These are phyloP conservation scores for Acacia melanoxylon DNA, from an alignment of 306 rosid species.

Conservation along the genomic window DNA sequence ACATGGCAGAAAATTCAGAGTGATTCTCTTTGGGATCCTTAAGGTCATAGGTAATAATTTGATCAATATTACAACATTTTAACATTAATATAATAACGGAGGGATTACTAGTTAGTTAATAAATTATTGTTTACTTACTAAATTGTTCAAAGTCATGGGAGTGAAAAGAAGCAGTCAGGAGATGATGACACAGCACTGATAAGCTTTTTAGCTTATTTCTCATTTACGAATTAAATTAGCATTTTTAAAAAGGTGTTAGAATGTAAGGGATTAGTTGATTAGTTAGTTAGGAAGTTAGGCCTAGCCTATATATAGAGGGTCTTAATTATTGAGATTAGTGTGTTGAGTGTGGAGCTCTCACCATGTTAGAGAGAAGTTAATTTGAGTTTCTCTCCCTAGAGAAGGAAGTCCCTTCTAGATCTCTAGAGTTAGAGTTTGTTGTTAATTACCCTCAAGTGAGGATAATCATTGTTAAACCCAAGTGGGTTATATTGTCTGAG, in stretches of 20 bases:
- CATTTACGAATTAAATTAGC: not conserved
- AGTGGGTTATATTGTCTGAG: too few species aligned
- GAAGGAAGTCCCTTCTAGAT: too few species aligned
- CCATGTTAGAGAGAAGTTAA: too few species aligned
- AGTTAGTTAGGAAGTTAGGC: too few species aligned
- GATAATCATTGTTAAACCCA: too few species aligned
- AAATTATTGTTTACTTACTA: not conserved
- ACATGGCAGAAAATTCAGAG: constrained; percentile 40
- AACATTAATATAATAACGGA: not conserved
- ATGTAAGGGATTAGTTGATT: too few species aligned
- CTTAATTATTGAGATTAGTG: too few species aligned
- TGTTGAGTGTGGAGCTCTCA: too few species aligned
- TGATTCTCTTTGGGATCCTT: constrained; percentile 55
- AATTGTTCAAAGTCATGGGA: not conserved
- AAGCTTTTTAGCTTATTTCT: not conserved
- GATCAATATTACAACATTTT: not conserved
- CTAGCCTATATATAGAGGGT: too few species aligned
- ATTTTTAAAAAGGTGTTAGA: not conserved
- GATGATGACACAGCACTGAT: not conserved
- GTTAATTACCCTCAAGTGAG: too few species aligned
- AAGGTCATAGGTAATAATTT: constrained; percentile 14
- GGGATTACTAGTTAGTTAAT: constrained; percentile 15
- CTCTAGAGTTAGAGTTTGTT: too few species aligned
- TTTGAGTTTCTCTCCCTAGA: too few species aligned
- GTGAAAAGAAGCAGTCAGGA: not conserved